Percentiles rank a stretch among this genome's conserved stretches.
phyloP scores from a whole-genome alignment of 768 basidiomycete species.

The Dictyophora rubrovolvata region DNA sequence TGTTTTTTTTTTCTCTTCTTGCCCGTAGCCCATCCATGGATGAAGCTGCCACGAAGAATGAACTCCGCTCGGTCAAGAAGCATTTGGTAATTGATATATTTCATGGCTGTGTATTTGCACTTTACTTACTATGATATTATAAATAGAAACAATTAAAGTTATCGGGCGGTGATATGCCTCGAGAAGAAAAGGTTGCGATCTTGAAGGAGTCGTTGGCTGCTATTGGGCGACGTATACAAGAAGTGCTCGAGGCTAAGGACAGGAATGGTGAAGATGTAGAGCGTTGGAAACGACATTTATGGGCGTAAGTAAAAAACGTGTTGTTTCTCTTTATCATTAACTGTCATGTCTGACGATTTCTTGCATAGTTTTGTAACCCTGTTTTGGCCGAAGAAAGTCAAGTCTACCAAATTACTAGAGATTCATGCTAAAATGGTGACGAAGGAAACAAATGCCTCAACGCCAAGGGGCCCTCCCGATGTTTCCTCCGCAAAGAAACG shows the following conservation, averaged over 20 bases:
- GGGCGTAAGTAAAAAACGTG: conserved; percentile 61
- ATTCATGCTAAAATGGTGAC: conserved; percentile 95
- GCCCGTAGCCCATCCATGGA: conserved; percentile 83
- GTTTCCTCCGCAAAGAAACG: conserved; percentile 8
- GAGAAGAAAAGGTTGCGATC: conserved; percentile 93
- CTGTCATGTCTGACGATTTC: not conserved
- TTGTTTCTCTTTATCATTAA: not conserved
- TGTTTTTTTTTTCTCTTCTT: not conserved
- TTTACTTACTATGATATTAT: conserved; percentile 1
- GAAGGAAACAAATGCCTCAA: conserved; percentile 39
- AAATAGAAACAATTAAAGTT: conserved; percentile 87
- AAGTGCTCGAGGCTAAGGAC: conserved; percentile 65
- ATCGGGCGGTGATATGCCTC: conserved; percentile 84
- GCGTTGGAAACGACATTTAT: conserved; percentile 89
- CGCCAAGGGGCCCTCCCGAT: conserved; percentile 4
- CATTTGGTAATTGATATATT: conserved; percentile 57
- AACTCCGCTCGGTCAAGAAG: conserved; percentile 92
- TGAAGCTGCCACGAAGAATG: conserved; percentile 85
- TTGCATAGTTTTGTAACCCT: conserved; percentile 74
- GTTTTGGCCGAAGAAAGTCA: conserved; percentile 98
- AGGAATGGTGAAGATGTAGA: conserved; percentile 73
- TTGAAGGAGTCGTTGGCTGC: conserved; percentile 91
- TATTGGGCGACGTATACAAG: conserved; percentile 87
- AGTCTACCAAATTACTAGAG: conserved; percentile 84
- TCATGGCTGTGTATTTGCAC: not conserved